These are phyloP conservation scores for Vitrella brassicaformis DNA, from an alignment of 73 alveolate species.

Conservation along the genomic window DNA sequence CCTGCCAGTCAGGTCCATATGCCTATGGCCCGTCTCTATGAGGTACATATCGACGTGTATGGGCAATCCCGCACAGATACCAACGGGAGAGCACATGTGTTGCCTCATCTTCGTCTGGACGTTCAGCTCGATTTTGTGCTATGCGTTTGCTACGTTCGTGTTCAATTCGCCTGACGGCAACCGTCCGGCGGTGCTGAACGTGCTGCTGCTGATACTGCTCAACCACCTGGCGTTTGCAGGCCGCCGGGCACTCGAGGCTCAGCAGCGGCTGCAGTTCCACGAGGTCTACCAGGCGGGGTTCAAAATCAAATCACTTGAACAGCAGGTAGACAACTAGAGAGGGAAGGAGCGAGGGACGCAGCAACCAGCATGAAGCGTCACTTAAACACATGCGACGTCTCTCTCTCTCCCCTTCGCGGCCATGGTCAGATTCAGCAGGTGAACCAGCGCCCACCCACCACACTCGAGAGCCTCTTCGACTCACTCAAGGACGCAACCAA, in stretches of 20 bases:
- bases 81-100: too few species aligned
- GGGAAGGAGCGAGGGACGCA: not conserved
- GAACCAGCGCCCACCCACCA: not conserved
- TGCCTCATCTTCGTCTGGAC: too few species aligned
- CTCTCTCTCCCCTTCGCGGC: too few species aligned
- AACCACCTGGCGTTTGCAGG: not conserved
- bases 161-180: not conserved
- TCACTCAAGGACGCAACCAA: not conserved
- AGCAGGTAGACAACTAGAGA: not conserved
- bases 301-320: not conserved
- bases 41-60: too few species aligned
- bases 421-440: too few species aligned
- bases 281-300: not conserved
- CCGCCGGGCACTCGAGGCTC: not conserved
- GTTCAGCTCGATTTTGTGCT: not conserved
- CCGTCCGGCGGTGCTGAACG: not conserved
- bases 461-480: not conserved
- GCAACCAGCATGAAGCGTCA: too few species aligned
- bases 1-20: not conserved
- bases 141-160: not conserved
- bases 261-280: not conserved
- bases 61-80: too few species aligned
- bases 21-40: not conserved
- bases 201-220: not conserved
- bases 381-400: too few species aligned